These are phyloP conservation scores for Lathyrus oleraceus DNA, from an alignment of 306 rosid genomes.

Conservation along the genomic window DNA sequence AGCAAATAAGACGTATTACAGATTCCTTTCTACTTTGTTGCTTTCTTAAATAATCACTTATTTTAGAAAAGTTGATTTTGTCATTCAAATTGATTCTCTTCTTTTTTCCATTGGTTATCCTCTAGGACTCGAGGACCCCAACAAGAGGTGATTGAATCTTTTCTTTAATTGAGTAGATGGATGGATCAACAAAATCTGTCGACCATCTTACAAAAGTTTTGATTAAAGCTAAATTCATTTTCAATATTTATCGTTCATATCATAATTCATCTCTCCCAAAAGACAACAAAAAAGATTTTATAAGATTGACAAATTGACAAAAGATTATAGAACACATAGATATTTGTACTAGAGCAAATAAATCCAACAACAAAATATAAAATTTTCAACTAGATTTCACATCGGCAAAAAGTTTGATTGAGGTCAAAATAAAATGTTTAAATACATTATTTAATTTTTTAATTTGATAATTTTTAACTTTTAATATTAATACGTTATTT, in stretches of 20 bases:
- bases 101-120: conserved; percentile 10
- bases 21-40: not conserved
- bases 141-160: not conserved
- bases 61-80: not conserved
- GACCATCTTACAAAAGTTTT: not conserved
- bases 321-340: not conserved
- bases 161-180: not conserved
- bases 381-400: not conserved
- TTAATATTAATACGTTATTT: too few species aligned
- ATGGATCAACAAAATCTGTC: conserved; percentile 8
- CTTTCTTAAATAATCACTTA: conserved; percentile 10
- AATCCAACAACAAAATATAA: not conserved
- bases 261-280: conserved; percentile 19
- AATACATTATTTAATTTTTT: too few species aligned
- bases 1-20: conserved; percentile 5
- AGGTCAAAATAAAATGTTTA: too few species aligned
- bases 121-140: not conserved
- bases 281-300: conserved; percentile 12
- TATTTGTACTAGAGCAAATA: not conserved
- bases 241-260: not conserved
- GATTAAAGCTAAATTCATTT: conserved; percentile 18
- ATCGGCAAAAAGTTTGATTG: too few species aligned
- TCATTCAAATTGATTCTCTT: conserved; percentile 23
- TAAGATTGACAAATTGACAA: conserved; percentile 1
- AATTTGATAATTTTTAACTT: too few species aligned